These are phyloP conservation scores for Tetradesmus lagerheimii DNA, from an alignment of 139 green algal species.

Conservation along the genomic window DNA sequence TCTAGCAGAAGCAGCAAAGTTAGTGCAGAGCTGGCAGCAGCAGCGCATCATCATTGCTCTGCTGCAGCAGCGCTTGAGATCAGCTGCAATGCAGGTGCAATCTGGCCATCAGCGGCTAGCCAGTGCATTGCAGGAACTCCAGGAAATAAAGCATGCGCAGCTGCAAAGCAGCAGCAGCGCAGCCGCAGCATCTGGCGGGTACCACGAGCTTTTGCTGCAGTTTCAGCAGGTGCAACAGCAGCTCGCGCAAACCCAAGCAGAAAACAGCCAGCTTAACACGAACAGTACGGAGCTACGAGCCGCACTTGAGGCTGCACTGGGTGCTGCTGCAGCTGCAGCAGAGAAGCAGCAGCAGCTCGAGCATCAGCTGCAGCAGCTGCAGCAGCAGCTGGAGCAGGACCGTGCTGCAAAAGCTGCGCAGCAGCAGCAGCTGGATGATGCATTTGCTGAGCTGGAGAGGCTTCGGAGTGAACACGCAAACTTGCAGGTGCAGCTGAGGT, in stretches of 20 bases:
- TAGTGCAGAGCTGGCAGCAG: constrained; percentile 30
- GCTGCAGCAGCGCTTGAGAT: constrained; percentile 25
- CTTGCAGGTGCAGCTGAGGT: constrained; percentile 17
- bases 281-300: background rate
- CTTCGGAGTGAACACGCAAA: background rate
- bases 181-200: background rate
- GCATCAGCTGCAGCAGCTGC: background rate
- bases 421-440: background rate
- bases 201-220: background rate
- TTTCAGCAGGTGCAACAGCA: background rate
- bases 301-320: background rate
- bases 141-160: background rate
- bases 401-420: background rate
- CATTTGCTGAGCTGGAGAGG: background rate
- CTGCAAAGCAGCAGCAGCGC: background rate
- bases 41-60: constrained; percentile 21
- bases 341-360: constrained; percentile 1
- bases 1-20: background rate
- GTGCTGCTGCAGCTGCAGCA: background rate
- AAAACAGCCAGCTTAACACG: background rate
- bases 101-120: background rate
- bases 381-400: constrained; percentile 32
- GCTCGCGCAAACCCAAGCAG: background rate
- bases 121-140: background rate
- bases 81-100: background rate